Evolutionary conservation across 2,329 filamentous ascomycete species (phyloP).

Genomic region (Pleurostoma richardsiae): DNA sequence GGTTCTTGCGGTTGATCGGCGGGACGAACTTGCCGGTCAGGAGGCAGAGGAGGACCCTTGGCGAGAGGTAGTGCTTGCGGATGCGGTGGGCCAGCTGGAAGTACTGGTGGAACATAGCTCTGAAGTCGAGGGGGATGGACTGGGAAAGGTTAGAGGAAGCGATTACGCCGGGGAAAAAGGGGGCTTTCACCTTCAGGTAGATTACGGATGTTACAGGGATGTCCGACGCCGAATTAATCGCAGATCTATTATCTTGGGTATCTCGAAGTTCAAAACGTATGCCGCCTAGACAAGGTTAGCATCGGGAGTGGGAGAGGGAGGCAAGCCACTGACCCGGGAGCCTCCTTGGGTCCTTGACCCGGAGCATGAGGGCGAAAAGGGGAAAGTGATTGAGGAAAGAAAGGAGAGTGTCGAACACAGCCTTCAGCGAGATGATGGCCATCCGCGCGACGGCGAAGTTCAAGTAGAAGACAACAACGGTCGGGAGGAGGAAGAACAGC

Average conservation of each 20-base stretch:
- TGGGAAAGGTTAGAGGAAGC: slow-evolving; percentile 26
- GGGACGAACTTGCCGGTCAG: slow-evolving; percentile 89
- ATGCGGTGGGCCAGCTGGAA: slow-evolving; percentile 91
- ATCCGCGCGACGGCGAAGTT: slow-evolving; percentile 94
- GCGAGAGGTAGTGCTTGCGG: slow-evolving; percentile 90
- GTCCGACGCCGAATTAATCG: slow-evolving; percentile 30
- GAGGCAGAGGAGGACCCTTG: slow-evolving; percentile 80
- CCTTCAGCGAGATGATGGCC: slow-evolving; percentile 91
- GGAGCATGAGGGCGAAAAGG: slow-evolving; percentile 92
- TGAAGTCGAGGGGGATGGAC: slow-evolving; percentile 84
- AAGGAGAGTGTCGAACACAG: slow-evolving; percentile 81
- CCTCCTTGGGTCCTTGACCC: slow-evolving; percentile 86
- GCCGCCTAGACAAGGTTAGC: slow-evolving; percentile 46
- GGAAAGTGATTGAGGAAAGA: slow-evolving; percentile 97
- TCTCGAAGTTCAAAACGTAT: slow-evolving; percentile 88
- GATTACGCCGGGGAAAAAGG: background rate
- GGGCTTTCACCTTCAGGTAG: slow-evolving; percentile 64
- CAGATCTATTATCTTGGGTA: slow-evolving; percentile 49
- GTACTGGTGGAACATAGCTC: slow-evolving; percentile 96
- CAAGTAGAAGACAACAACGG: slow-evolving; percentile 92
- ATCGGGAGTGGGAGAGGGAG: too few species aligned
- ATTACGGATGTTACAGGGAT: slow-evolving; percentile 73
- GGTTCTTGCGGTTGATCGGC: slow-evolving; percentile 86
- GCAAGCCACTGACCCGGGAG: slow-evolving; percentile 61
- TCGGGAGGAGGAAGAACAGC: slow-evolving; percentile 90